Percentiles rank a stretch among this genome's conserved stretches.
Evolutionary conservation across 805 yeast species (phyloP).

Genomic region (Candida montana): DNA sequence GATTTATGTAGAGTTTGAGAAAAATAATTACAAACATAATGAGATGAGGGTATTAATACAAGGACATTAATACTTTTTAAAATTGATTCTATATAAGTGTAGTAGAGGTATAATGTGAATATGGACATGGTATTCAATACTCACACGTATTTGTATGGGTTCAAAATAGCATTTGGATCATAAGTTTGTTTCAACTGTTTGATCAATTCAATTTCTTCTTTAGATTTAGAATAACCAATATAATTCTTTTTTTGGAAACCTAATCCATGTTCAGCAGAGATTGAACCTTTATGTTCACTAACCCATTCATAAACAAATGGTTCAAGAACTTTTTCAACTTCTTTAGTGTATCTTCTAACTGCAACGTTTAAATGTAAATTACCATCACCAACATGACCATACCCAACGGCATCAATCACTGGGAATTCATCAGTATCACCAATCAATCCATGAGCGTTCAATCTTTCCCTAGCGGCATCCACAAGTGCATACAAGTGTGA

Average conservation of each 20-base stretch:
- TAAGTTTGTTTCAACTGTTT: conserved; percentile 67
- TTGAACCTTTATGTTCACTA: conserved; percentile 64
- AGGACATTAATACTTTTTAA: too few relatives aligned
- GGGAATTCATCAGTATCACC: conserved; percentile 67
- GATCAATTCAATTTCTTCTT: conserved; percentile 66
- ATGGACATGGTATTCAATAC: too few relatives aligned
- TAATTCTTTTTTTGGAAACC: conserved; percentile 96
- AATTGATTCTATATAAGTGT: too few relatives aligned
- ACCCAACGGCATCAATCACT: conserved; percentile 86
- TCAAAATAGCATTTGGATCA: conserved; percentile 89
- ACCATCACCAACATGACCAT: conserved; percentile 98
- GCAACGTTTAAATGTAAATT: conserved; percentile 91
- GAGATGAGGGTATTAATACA: too few relatives aligned
- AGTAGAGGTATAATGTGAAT: too few relatives aligned
- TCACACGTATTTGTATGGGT: conserved; percentile 77
- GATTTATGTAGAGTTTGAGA: too few relatives aligned
- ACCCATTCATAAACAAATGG: conserved; percentile 96
- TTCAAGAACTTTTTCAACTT: conserved; percentile 76
- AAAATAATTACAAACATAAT: too few relatives aligned
- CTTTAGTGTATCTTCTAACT: conserved; percentile 74
- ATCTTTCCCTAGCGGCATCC: conserved; percentile 62
- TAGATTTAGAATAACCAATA: conserved; percentile 77
- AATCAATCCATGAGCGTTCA: conserved; percentile 51
- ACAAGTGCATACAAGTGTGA: conserved; percentile 76
- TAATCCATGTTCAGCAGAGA: conserved; percentile 95